Percentiles rank a stretch among this genome's conserved stretches.
These are phyloP conservation scores for Lactifluus rugatus DNA, from an alignment of 768 basidiomycete species.

Conservation along the genomic window DNA sequence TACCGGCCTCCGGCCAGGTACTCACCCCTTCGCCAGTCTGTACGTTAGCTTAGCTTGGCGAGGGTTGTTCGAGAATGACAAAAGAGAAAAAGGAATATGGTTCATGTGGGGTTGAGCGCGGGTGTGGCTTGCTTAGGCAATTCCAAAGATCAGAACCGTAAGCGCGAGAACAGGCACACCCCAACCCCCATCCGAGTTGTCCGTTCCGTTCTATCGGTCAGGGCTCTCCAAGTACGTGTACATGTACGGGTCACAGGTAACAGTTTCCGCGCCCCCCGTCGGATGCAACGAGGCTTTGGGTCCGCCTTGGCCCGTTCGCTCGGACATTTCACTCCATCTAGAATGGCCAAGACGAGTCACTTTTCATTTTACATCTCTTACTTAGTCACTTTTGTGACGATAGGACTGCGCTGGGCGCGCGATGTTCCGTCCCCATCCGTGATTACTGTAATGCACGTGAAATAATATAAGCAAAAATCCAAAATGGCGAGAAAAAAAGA, in stretches of 20 bases:
- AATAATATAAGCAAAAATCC: too few relatives aligned
- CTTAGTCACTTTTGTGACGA: too few relatives aligned
- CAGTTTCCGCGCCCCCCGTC: background rate
- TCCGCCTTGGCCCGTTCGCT: background rate
- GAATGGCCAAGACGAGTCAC: too few relatives aligned
- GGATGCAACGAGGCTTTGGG: conserved; percentile 12
- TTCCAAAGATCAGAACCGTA: background rate
- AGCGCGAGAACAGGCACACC: background rate
- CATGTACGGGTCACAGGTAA: too few relatives aligned
- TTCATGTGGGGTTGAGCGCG: background rate
- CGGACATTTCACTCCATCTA: background rate
- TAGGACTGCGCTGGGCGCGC: too few relatives aligned
- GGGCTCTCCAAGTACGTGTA: background rate
- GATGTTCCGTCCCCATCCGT: too few relatives aligned
- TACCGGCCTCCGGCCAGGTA: too few relatives aligned
- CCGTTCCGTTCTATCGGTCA: background rate
- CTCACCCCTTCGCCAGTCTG: too few relatives aligned
- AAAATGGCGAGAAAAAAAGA: too few relatives aligned
- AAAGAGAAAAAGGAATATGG: background rate
- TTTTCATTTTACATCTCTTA: too few relatives aligned
- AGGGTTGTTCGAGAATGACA: conserved; percentile 2
- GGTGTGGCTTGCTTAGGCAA: conserved; percentile 1
- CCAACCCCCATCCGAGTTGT: background rate
- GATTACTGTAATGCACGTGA: too few relatives aligned
- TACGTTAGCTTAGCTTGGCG: too few relatives aligned